Percentiles rank a stretch among this genome's conserved stretches.
Evolutionary conservation across 495 filamentous ascomycete species (phyloP).

Genomic region (Neurospora sp.): DNA sequence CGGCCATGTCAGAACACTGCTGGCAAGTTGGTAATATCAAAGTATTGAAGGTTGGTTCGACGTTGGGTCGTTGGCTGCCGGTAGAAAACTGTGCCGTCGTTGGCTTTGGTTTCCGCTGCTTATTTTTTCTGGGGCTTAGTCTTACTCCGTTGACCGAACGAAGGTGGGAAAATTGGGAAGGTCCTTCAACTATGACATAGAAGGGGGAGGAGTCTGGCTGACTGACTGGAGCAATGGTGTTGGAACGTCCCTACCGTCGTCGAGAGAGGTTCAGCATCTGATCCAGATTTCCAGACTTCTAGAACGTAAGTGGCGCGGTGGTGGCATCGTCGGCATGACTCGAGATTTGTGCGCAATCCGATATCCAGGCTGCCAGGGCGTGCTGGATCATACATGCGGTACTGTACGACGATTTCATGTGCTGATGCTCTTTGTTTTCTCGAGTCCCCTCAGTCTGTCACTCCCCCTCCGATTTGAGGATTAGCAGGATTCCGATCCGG

Average conservation of each 20-base stretch:
- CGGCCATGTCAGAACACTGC: neutral
- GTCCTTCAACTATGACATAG: neutral
- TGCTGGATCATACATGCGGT: neutral
- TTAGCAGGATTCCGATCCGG: neutral
- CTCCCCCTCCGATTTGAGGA: neutral
- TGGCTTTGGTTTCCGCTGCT: neutral
- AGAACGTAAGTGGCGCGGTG: neutral
- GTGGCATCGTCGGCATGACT: neutral
- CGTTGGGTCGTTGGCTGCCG: neutral
- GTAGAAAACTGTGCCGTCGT: neutral
- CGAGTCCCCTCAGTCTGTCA: neutral
- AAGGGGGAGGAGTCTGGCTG: no score
- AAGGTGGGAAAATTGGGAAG: neutral
- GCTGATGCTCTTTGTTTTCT: neutral
- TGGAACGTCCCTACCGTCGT: neutral
- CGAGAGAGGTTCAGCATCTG: neutral
- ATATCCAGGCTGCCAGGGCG: neutral
- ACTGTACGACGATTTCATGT: neutral
- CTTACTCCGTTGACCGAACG: neutral
- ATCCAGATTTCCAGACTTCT: neutral
- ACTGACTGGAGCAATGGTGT: neutral
- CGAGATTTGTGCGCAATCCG: neutral
- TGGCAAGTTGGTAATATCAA: neutral
- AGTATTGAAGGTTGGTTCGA: neutral
- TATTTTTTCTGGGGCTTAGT: neutral